These are phyloP conservation scores for Boletus sp. DNA, from an alignment of 768 basidiomycete genomes.

Conservation along the genomic window DNA sequence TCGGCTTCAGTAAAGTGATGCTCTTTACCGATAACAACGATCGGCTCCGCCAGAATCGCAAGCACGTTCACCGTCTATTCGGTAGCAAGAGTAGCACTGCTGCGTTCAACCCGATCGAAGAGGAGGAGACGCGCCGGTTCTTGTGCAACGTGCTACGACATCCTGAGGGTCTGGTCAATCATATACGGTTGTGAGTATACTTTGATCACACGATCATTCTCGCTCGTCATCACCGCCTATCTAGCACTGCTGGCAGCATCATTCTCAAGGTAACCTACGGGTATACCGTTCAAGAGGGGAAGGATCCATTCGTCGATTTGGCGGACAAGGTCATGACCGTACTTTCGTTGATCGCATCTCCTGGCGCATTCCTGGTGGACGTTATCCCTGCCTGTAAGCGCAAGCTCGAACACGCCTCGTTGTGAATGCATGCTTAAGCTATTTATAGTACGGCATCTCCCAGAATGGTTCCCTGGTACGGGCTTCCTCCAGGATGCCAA, in stretches of 20 bases:
- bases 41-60: conserved; percentile 16
- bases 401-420: too few relatives aligned
- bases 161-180: conserved; percentile 15
- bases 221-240: not conserved
- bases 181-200: conserved; percentile 22
- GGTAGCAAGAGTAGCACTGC: conserved; percentile 11
- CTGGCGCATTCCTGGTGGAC: conserved; percentile 24
- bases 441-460: conserved; percentile 28
- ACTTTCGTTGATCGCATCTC: conserved; percentile 4
- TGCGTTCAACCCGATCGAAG: conserved; percentile 15
- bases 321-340: conserved; percentile 23
- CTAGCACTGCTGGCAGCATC: conserved; percentile 20
- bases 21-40: conserved; percentile 9
- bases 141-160: conserved; percentile 14
- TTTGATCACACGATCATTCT: not conserved
- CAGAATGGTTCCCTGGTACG: conserved; percentile 37
- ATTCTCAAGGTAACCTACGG: conserved; percentile 44
- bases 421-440: not conserved
- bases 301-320: conserved; percentile 38
- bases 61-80: conserved; percentile 1
- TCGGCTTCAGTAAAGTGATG: conserved; percentile 11
- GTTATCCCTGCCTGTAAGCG: conserved; percentile 19
- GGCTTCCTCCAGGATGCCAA: conserved; percentile 34
- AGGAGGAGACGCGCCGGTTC: conserved; percentile 19
- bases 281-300: conserved; percentile 33